Percentiles rank a stretch among this genome's conserved stretches.
Conservation (phyloP, 768 basidiomycete genomes). For the Exsudoporus frostii region DNA sequence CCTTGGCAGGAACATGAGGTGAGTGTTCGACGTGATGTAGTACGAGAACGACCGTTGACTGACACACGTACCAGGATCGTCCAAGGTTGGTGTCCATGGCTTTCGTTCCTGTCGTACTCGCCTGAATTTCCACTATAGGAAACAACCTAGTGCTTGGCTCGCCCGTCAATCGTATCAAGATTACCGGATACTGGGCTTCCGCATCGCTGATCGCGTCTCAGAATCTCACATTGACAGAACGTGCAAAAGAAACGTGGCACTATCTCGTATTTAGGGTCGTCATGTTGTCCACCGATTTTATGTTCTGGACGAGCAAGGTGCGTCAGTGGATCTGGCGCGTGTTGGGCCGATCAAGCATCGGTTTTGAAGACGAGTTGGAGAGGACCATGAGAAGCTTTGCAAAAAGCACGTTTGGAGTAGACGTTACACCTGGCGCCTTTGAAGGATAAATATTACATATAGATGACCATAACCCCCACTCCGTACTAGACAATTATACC, state of each 20-base stretch:
- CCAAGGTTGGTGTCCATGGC: constrained; percentile 27
- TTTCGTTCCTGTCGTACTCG: neutral
- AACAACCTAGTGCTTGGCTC: constrained; percentile 84
- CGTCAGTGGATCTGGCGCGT: constrained; percentile 45
- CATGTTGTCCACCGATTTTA: constrained; percentile 67
- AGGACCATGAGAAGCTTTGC: constrained; percentile 69
- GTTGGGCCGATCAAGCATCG: constrained; percentile 41
- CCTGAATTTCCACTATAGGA: constrained; percentile 32
- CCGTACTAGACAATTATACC: neutral
- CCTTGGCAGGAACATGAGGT: constrained; percentile 75
- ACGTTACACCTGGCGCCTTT: constrained; percentile 59
- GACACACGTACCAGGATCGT: constrained; percentile 29
- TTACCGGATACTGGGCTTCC: constrained; percentile 82
- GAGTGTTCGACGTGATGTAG: constrained; percentile 1
- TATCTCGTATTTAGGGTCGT: constrained; percentile 61
- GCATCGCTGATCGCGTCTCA: constrained; percentile 52
- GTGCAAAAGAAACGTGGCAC: constrained; percentile 52
- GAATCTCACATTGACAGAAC: constrained; percentile 39
- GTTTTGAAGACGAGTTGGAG: constrained; percentile 84
- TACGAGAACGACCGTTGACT: neutral
- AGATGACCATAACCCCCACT: constrained; percentile 17
- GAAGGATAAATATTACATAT: constrained; percentile 39
- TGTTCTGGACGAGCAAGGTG: constrained; percentile 62
- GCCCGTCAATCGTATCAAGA: constrained; percentile 87
- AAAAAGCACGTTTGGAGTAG: constrained; percentile 76